Evolutionary conservation across 2,329 filamentous ascomycete genomes (phyloP).

Genomic region (Claviceps purpurea): DNA sequence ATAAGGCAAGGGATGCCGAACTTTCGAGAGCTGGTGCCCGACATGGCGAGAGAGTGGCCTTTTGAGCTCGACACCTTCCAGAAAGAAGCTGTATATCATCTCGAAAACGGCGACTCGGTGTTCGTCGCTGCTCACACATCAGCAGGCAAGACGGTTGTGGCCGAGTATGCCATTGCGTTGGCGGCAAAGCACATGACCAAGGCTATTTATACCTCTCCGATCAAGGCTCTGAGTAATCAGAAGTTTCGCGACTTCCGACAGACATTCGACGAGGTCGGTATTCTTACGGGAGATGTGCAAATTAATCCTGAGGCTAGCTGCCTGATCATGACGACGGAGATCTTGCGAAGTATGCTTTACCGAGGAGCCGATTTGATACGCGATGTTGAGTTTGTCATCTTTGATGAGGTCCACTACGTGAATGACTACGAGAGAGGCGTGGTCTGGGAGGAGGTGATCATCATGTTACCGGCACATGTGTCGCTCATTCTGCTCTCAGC

Average conservation of each 20-base stretch:
- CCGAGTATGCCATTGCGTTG: conserved; percentile 92
- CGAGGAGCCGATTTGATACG: conserved; percentile 88
- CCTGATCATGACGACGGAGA: conserved; percentile 98
- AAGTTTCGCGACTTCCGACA: conserved; percentile 93
- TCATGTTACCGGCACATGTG: conserved; percentile 96
- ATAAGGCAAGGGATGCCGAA: conserved; percentile 89
- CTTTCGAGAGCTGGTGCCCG: conserved; percentile 81
- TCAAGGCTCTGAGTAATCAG: conserved; percentile 96
- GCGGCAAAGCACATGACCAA: conserved; percentile 99
- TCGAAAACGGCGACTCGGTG: conserved; percentile 92
- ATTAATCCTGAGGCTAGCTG: conserved; percentile 96
- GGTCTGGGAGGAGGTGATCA: conserved; percentile 99
- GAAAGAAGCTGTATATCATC: conserved; percentile 94
- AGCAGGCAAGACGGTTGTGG: conserved; percentile 94
- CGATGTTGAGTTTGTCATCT: conserved; percentile 97
- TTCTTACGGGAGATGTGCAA: conserved; percentile 93
- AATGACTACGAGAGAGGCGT: conserved; percentile 93
- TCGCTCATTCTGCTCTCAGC: conserved; percentile 90
- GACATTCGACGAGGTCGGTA: conserved; percentile 89
- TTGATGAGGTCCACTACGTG: conserved; percentile 97
- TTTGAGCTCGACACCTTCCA: conserved; percentile 98
- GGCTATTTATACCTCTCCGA: conserved; percentile 96
- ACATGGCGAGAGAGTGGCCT: conserved; percentile 92
- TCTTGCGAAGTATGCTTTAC: conserved; percentile 95
- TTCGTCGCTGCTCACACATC: conserved; percentile 97